Evolutionary conservation across 345 rosid genomes (phyloP).

Genomic region (Eucalyptus virginea): DNA sequence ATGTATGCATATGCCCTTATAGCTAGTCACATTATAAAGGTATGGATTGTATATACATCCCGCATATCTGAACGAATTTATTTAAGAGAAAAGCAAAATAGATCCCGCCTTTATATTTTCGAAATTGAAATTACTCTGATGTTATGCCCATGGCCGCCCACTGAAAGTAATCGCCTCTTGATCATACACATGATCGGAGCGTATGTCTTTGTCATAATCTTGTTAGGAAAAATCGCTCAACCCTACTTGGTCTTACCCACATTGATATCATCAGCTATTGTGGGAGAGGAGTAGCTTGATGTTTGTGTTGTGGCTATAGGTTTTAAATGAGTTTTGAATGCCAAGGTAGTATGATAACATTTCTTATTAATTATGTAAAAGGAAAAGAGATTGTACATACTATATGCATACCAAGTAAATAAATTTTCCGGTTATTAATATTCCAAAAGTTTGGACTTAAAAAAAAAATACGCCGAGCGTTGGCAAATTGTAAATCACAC

Average conservation of each 20-base stretch:
- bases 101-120: not conserved
- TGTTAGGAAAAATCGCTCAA: not conserved
- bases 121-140: not conserved
- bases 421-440: fast-evolving
- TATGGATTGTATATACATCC: not conserved
- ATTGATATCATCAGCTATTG: not conserved
- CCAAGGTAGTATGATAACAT: not conserved
- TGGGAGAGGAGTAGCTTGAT: not conserved
- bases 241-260: not conserved
- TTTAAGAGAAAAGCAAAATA: not conserved
- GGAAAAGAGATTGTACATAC: not conserved
- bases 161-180: not conserved
- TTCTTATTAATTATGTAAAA: not conserved
- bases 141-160: not conserved
- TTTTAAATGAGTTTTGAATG: not conserved
- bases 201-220: not conserved
- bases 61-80: not conserved
- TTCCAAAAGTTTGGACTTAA: not conserved
- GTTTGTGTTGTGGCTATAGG: not conserved
- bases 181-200: not conserved
- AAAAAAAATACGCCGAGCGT: fast-evolving
- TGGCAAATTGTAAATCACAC: not conserved
- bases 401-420: not conserved
- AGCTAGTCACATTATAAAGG: not conserved
- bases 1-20: not conserved